Base-by-base conservation (phyloP, 352 stramenopile genomes). In the Phytophthora citricola region DNA sequence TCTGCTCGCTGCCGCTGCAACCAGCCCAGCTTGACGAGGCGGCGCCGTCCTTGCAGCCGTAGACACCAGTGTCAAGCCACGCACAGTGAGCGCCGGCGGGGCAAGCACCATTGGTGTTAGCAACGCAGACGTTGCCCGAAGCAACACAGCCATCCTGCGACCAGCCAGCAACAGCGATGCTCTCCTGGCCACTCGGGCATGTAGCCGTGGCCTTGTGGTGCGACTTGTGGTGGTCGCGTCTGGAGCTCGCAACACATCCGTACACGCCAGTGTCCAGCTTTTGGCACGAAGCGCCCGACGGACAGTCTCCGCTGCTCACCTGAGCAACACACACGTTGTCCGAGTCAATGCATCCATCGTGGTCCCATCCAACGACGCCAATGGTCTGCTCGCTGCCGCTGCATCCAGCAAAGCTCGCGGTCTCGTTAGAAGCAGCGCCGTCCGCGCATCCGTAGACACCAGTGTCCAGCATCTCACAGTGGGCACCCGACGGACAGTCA, bases 201-300 rank as follows among this genome's bases (percentile, higher is more conserved):
- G 50, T 58, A 10, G 22, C 48, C 3, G 46, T 65, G 17, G 32
- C 31, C 40, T 59, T 59, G 32, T 60, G 24, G 52, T 60, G 52
- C 20, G 62, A 41, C 44, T 59, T 58, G 31, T 66, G 62, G 41
- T 31, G 53, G 31, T 59, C 22, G 10, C 44, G 47, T 17, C 59
- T 44, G 9, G 61, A 65, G 54, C 29, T 61, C 10, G 58, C 54
- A 2, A 71, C 39, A 43, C 73, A 81, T 32, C 69, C 73, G 41
- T 69, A 78, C 9, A 75, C 68, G 22, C 68, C 68, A 15, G 68
- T 72, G 60, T 70, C 59, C 9, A 79, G 49, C n/a, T 55, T 8
- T 9, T 15, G 50, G 63, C 72, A 80, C 31, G 55, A 63, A 15
- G 72, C 61, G 1, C 72, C 68, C 0, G 3, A 2, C 0, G 63